Base-by-base conservation (phyloP, 768 basidiomycete species). In the Boletales sp. region DNA sequence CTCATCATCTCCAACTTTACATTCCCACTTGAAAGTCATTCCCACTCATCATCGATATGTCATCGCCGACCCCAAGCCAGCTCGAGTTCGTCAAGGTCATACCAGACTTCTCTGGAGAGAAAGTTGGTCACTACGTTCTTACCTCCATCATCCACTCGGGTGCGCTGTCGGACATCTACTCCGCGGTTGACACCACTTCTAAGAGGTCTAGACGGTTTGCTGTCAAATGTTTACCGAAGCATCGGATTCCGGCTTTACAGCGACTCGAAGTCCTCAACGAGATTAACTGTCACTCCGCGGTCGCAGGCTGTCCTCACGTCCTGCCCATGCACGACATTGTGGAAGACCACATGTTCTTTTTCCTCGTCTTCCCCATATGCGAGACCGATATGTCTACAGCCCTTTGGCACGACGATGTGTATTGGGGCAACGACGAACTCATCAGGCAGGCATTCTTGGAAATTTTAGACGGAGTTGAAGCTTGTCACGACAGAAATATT, bases 141-240 rank as follows among this genome's bases (percentile, higher is more conserved):
- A 64, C 80, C 53, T 75, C 80, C 53, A 72, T 76, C 55, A 73
- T 92, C 43, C 89, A 89, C 32, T 72, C 80, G 46, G 89, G 89
- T 35, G 82, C 85, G 10, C 87, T 85, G 56, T 87, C 87, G 47
- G 79, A 81, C 51, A 87, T 90, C 54, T 89, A 90, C 68, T 79
- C 79, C 50, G 87, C 86, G 40, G 67, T 83, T 37, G 83, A 86
- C 61, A 63, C 69, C 40, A 61, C 64, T 37, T 21, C 21, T 74
- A 71, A 37, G 65, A 55, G 18, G 61, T 71, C 43, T 5, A 63
- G 42, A 77, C 72, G 21, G 64, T 81, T 78, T 56, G 86, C 87
- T 35, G 79, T 90, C 69, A 91, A 90, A 66, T 87, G 86, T 64
- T 72, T 90, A 36, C 73, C 76, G 57, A 80, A 76, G 56, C 69